These are phyloP conservation scores for Clavariopsis aquatica DNA, from an alignment of 495 filamentous ascomycete genomes.

Conservation along the genomic window DNA sequence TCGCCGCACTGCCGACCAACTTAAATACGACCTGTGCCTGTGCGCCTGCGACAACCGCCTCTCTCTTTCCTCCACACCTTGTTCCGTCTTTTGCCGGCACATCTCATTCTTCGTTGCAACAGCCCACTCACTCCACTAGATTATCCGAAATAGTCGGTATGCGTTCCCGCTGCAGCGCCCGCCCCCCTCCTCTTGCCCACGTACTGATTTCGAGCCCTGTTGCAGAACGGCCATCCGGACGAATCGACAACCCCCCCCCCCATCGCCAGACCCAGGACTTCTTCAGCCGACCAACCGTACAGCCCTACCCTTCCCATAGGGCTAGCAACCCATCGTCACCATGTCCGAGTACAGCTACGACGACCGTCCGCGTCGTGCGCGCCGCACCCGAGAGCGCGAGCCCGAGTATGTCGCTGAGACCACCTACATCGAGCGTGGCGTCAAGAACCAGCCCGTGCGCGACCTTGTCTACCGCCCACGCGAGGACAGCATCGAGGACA, in stretches of 20 bases:
- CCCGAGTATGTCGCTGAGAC: conserved; percentile 48
- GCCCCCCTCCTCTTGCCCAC: neutral
- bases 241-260: conserved; percentile 1
- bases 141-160: conserved; percentile 22
- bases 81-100: conserved; percentile 26
- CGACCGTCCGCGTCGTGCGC: conserved; percentile 32
- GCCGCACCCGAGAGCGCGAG: conserved; percentile 45
- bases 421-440: conserved; percentile 48
- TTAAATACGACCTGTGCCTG: conserved; percentile 22
- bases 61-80: conserved; percentile 11
- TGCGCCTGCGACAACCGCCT: neutral
- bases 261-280: neutral
- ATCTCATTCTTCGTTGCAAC: conserved; percentile 29
- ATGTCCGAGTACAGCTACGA: conserved; percentile 45
- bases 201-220: conserved; percentile 2
- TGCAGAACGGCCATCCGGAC: conserved; percentile 6
- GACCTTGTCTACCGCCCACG: conserved; percentile 48
- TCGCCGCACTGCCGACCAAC: neutral
- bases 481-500: conserved; percentile 50
- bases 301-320: neutral
- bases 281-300: neutral
- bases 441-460: conserved; percentile 39
- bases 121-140: conserved; percentile 21
- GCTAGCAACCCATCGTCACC: conserved; percentile 7
- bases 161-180: neutral